A percentile compares a stretch with the other conserved stretches of the same genome.
These are phyloP conservation scores for Mrakia hoshinonis DNA, from an alignment of 768 basidiomycete species.

Conservation along the genomic window DNA sequence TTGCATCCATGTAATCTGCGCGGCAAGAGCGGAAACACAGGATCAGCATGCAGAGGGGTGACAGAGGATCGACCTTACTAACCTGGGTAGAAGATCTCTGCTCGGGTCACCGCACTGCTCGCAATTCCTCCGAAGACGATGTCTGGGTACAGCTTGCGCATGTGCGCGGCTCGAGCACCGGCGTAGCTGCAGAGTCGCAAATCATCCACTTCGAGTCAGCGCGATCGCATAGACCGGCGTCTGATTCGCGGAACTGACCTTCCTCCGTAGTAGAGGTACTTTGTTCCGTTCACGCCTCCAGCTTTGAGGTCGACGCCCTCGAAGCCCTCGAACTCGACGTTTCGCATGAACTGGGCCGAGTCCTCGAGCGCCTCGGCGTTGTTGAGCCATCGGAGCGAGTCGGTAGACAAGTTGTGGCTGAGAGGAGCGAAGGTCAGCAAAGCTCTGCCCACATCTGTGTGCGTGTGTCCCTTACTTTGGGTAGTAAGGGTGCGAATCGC, in stretches of 20 bases:
- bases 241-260: conserved; percentile 31
- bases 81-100: conserved; percentile 56
- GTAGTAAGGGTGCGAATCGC: conserved; percentile 51
- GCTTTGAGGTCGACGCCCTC: conserved; percentile 1
- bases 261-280: conserved; percentile 67
- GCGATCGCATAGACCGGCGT: not conserved
- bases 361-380: conserved; percentile 85
- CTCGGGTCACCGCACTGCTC: conserved; percentile 67
- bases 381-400: conserved; percentile 78
- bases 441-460: too few species aligned
- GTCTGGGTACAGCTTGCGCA: conserved; percentile 46
- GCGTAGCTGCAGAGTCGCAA: conserved; percentile 49
- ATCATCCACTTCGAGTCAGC: not conserved
- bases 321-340: conserved; percentile 35
- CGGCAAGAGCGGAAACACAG: not conserved
- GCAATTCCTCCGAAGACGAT: conserved; percentile 27
- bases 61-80: not conserved
- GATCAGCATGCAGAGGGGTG: not conserved
- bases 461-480: too few species aligned
- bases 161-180: conserved; percentile 85
- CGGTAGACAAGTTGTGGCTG: conserved; percentile 67
- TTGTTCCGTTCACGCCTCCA: conserved; percentile 25
- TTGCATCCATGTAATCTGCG: conserved; percentile 73
- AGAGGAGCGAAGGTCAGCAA: too few species aligned
- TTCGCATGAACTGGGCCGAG: conserved; percentile 78